Evolutionary conservation across 371 early-diverging fungal genomes (phyloP).

Genomic region (Saksenaea oblongispora): DNA sequence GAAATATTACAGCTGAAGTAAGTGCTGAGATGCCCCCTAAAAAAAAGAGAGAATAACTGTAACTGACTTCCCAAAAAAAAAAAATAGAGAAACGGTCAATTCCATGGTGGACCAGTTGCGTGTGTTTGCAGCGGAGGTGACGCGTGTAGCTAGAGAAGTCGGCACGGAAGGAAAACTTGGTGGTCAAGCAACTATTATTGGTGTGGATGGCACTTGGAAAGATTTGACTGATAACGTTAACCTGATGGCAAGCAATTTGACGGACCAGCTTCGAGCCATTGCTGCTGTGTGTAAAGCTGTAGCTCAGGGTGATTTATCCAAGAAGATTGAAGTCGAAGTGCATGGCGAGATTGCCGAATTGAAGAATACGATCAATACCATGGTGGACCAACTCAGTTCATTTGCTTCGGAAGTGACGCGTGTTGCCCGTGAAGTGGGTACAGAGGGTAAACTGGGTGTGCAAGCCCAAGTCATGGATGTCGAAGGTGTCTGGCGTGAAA

Average conservation of each 20-base stretch:
- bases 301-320: constrained; percentile 46
- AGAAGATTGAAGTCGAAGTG: constrained; percentile 39
- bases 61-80: constrained; percentile 5
- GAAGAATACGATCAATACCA: constrained; percentile 55
- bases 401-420: constrained; percentile 53
- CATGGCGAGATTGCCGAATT: constrained; percentile 57
- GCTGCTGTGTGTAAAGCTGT: constrained; percentile 51
- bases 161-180: constrained; percentile 64
- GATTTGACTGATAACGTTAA: constrained; percentile 64
- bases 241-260: constrained; percentile 56
- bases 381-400: constrained; percentile 51
- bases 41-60: constrained; percentile 7
- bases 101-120: constrained; percentile 16
- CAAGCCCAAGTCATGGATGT: constrained; percentile 51
- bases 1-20: constrained; percentile 31
- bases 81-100: constrained; percentile 25
- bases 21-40: not conserved
- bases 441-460: constrained; percentile 47
- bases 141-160: constrained; percentile 60
- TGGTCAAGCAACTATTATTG: constrained; percentile 55
- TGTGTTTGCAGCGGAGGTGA: constrained; percentile 47
- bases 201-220: constrained; percentile 73
- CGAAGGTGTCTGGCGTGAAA: constrained; percentile 67
- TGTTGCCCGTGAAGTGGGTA: constrained; percentile 56
- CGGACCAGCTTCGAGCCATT: constrained; percentile 49